These are phyloP conservation scores for Gastrolobium bilobum DNA, from an alignment of 306 rosid species.

Conservation along the genomic window DNA sequence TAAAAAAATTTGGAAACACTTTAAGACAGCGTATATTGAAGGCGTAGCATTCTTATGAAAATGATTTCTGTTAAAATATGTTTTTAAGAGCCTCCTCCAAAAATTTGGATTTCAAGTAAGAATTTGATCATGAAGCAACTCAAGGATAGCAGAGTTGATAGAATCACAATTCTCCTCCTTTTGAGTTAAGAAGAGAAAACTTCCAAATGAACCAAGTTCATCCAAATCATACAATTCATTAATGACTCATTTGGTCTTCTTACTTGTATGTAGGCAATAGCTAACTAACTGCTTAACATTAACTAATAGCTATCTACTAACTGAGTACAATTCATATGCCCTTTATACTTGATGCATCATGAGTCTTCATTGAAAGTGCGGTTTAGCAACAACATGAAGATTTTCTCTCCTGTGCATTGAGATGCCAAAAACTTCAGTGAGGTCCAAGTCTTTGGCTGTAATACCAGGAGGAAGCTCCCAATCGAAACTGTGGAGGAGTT, in stretches of 20 bases:
- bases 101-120: background rate
- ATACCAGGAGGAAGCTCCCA: conserved; percentile 77
- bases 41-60: background rate
- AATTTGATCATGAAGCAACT: conserved; percentile 7
- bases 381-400: conserved; percentile 61
- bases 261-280: background rate
- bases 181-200: background rate
- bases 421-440: conserved; percentile 73
- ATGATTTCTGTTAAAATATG: background rate
- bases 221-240: background rate
- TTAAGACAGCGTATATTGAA: background rate
- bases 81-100: background rate
- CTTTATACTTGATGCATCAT: background rate
- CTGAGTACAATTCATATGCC: background rate
- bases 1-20: background rate
- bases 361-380: conserved; percentile 49
- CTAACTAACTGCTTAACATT: background rate
- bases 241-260: background rate
- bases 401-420: conserved; percentile 67
- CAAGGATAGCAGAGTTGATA: background rate
- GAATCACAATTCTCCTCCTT: background rate
- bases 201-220: background rate
- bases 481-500: conserved; percentile 69
- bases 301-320: background rate
- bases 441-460: conserved; percentile 61